phyloP scores from a whole-genome alignment of 306 rosid genomes.

The Malus orientalis region DNA sequence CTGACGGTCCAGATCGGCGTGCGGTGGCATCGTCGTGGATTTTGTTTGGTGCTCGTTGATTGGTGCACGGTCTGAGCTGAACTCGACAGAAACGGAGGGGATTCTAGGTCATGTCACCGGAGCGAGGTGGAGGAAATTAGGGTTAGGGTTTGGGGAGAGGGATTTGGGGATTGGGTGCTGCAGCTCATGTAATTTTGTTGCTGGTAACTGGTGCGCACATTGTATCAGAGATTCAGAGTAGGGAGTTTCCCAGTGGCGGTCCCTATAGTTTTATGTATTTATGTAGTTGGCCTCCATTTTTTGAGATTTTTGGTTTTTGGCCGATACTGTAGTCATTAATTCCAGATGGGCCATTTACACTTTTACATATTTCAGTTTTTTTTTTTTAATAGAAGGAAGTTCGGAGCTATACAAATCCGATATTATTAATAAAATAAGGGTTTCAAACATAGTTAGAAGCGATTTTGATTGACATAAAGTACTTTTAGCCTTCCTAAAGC shows the following conservation, averaged over 20 bases:
- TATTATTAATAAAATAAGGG: too few relatives aligned
- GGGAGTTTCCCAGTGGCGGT: slow-evolving; percentile 5
- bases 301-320: background rate
- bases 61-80: slow-evolving; percentile 8
- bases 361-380: background rate
- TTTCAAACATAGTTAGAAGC: too few relatives aligned
- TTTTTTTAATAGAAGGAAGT: too few relatives aligned
- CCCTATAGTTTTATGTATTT: slow-evolving; percentile 5
- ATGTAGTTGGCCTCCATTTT: background rate
- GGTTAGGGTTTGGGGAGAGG: slow-evolving; percentile 17
- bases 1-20: slow-evolving; percentile 35
- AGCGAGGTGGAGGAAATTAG: slow-evolving; percentile 9
- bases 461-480: too few relatives aligned
- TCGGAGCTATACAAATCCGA: too few relatives aligned
- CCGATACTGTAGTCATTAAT: background rate
- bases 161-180: slow-evolving; percentile 2
- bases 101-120: slow-evolving; percentile 14
- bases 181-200: slow-evolving; percentile 8
- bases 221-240: background rate
- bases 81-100: background rate
- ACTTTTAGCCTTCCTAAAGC: too few relatives aligned
- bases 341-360: background rate
- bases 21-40: slow-evolving; percentile 22
- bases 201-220: slow-evolving; percentile 5
- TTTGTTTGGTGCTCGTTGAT: background rate